Evolutionary conservation across 2,329 filamentous ascomycete species (phyloP).

Genomic region (Aspergillus terreus): DNA sequence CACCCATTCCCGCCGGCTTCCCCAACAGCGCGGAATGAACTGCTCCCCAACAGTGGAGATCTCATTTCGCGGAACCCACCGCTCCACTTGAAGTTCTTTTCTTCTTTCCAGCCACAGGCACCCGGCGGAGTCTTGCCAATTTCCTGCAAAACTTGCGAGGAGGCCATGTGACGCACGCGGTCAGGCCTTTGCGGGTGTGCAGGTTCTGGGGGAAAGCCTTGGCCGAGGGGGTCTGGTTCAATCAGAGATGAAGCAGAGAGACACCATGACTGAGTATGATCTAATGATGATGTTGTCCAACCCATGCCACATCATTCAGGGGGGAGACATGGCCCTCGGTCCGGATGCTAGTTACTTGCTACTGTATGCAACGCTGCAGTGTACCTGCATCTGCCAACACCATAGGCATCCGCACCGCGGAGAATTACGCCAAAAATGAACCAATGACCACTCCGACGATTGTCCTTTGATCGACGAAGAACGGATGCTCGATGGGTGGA

Average conservation of each 20-base stretch:
- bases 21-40: constrained; percentile 21
- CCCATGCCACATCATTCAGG: too few species aligned
- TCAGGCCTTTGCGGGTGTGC: not conserved
- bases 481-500: constrained; percentile 8
- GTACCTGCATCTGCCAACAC: not conserved
- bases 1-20: not conserved
- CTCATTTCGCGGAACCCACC: constrained; percentile 18
- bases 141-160: not conserved
- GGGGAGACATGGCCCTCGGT: too few species aligned
- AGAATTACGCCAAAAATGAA: not conserved
- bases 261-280: not conserved
- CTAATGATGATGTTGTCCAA: not conserved
- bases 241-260: not conserved
- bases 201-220: not conserved
- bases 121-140: not conserved
- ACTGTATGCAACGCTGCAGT: not conserved
- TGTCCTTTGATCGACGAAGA: constrained; percentile 3
- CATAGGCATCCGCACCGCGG: not conserved
- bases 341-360: too few species aligned
- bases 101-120: constrained; percentile 9
- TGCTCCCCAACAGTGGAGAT: constrained; percentile 15
- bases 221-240: not conserved
- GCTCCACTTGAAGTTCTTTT: constrained; percentile 4
- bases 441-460: too few species aligned
- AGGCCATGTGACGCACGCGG: constrained; percentile 2